Evolutionary conservation across 192 early-diverging fungal species (phyloP).

Genomic region (Radiomyces spectabilis): DNA sequence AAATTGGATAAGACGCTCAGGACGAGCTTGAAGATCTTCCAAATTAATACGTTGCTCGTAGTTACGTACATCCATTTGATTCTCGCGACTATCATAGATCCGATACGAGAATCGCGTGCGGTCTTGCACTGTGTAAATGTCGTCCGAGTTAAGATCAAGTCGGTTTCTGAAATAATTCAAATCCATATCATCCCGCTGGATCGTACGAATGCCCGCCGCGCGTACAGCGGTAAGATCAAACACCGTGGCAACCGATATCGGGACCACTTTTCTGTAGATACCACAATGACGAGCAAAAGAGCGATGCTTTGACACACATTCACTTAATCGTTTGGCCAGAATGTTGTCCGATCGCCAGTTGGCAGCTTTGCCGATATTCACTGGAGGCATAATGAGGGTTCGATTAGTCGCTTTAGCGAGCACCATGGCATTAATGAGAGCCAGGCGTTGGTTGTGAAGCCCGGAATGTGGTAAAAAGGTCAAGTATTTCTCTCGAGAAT

Average conservation of each 20-base stretch:
- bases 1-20: constrained; percentile 36
- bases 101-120: constrained; percentile 30
- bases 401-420: constrained; percentile 37
- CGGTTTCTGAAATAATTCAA: constrained; percentile 29
- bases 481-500: constrained; percentile 26
- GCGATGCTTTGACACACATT: too few relatives aligned
- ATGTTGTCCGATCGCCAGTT: constrained; percentile 9
- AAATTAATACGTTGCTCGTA: constrained; percentile 24
- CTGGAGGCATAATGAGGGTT: constrained; percentile 43
- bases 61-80: constrained; percentile 4
- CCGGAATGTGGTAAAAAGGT: constrained; percentile 48
- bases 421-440: constrained; percentile 38
- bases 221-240: constrained; percentile 21
- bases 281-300: constrained; percentile 11
- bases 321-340: constrained; percentile 1
- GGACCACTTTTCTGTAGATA: constrained; percentile 17
- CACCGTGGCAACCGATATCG: constrained; percentile 5
- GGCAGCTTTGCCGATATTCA: constrained; percentile 23
- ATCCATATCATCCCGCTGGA: constrained; percentile 15
- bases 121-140: constrained; percentile 34
- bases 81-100: constrained; percentile 34
- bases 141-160: constrained; percentile 24
- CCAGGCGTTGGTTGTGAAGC: constrained; percentile 46
- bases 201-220: constrained; percentile 7
- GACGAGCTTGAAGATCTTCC: constrained; percentile 24